A percentile compares a stretch with the other conserved stretches of the same genome.
Evolutionary conservation across 108 stramenopile genomes (phyloP).

Genomic region (Cyclotella baltica): DNA sequence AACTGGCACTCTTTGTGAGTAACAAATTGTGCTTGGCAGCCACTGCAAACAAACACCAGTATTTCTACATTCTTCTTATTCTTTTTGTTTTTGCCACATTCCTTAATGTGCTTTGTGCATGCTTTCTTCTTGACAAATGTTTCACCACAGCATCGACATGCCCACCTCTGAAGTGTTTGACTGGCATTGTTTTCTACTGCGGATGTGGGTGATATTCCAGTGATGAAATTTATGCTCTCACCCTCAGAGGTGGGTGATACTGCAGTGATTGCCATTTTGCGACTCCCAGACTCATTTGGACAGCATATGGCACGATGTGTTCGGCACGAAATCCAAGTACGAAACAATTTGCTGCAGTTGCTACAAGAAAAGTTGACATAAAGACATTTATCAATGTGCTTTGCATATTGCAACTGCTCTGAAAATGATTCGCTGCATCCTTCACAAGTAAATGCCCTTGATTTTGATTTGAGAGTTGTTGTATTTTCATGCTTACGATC

Average conservation of each 20-base stretch:
- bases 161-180: not conserved
- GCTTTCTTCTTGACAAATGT: not conserved
- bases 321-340: not conserved
- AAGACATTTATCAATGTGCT: not conserved
- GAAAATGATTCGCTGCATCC: not conserved
- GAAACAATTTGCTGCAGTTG: not conserved
- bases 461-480: not conserved
- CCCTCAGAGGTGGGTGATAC: not conserved
- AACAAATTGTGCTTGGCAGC: not conserved
- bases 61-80: too few relatives aligned
- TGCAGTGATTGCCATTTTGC: not conserved
- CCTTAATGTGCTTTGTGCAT: conserved; percentile 10
- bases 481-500: not conserved
- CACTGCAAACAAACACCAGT: too few relatives aligned
- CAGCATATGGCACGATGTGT: not conserved
- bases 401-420: not conserved
- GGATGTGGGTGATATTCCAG: not conserved
- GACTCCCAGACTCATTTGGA: not conserved
- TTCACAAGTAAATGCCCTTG: not conserved
- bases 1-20: not conserved
- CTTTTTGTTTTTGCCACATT: not conserved
- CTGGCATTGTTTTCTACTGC: not conserved
- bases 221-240: not conserved
- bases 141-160: conserved; percentile 8
- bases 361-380: not conserved